Base-by-base conservation (phyloP, 768 basidiomycete genomes). In the Podaxis rugospora region DNA sequence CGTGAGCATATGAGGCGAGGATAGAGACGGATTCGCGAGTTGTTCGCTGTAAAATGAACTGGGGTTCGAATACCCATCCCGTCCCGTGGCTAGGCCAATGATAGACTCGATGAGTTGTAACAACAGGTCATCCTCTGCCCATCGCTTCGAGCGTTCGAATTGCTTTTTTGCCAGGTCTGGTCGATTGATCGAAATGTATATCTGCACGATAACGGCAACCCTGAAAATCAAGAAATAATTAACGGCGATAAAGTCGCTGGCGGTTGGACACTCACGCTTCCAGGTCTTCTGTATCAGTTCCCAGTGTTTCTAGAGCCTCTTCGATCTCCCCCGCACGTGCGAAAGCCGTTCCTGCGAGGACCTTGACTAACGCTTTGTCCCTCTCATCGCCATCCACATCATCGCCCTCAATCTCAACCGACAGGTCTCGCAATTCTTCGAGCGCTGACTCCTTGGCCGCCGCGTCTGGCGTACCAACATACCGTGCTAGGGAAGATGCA, bases 121-220 rank as follows among this genome's bases (percentile, higher is more conserved):
- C 39, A 98, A 82, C 16, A 93, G 83, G 68, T 94, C 90, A 70
- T 97, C 95, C 70, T 95, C 94, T 5, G 91, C 91, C 80, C 87
- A 92, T 56, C 81, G 83, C 73, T 94, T 90, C 25, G 92, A 90
- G 23, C 86, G 82, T 35, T 91, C 88, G 69, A 92, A 89, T 67
- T 92, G 89, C 68, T 87, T 90, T 74, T 87, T 90, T 27, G 95
- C 95, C 40, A 95, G 83, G 75, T 92, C 93, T 36, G 88, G 78
- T 44, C 95, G 88, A 71, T 91, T 84, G 60, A 95, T 92, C n/a
- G 92, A 92, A 39, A 98, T 85, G 70, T 94, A 92, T 54, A 96
- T 84, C 69, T 96, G 92, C 11, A 90, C 86, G 51, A 90, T 84
- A 47, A 93, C 74, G 3, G 93, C 89, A 37, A 92, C 87, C 44